These are phyloP conservation scores for Capsicum chinense DNA, from an alignment of 257 asterid species.

Conservation along the genomic window DNA sequence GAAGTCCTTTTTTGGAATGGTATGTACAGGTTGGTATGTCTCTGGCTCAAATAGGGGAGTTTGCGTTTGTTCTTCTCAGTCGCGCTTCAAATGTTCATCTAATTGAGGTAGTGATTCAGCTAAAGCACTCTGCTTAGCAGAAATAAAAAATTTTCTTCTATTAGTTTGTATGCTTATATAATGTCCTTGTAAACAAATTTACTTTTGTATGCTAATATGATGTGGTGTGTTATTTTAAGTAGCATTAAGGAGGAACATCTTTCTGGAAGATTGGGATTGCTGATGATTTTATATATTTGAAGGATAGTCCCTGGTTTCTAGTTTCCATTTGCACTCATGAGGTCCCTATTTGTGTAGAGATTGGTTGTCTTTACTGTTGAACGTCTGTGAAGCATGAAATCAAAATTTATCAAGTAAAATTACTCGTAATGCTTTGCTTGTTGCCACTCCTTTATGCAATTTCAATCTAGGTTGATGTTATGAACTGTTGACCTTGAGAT, in stretches of 20 bases:
- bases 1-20: background rate
- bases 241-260: constrained; percentile 24
- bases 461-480: constrained; percentile 26
- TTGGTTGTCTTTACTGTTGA: background rate
- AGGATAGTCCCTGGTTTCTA: background rate
- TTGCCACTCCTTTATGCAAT: background rate
- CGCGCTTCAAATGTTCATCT: constrained; percentile 82
- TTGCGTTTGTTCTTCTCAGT: constrained; percentile 85
- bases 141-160: background rate
- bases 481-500: constrained; percentile 19
- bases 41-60: constrained; percentile 90
- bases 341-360: background rate
- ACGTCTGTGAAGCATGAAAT: background rate
- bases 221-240: constrained; percentile 18
- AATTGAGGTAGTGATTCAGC: constrained; percentile 54
- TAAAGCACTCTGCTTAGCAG: background rate
- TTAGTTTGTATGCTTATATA: constrained; percentile 14
- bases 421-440: background rate
- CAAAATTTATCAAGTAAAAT: constrained; percentile 6
- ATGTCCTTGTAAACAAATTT: background rate
- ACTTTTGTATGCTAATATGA: constrained; percentile 5
- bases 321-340: background rate
- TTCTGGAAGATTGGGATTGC: background rate
- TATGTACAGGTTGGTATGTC: constrained; percentile 82
- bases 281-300: background rate